Evolutionary conservation across 2,329 filamentous ascomycete species (phyloP), one percentile per base, ranked within the genome.

Genomic region (Fusarium equiseti): DNA sequence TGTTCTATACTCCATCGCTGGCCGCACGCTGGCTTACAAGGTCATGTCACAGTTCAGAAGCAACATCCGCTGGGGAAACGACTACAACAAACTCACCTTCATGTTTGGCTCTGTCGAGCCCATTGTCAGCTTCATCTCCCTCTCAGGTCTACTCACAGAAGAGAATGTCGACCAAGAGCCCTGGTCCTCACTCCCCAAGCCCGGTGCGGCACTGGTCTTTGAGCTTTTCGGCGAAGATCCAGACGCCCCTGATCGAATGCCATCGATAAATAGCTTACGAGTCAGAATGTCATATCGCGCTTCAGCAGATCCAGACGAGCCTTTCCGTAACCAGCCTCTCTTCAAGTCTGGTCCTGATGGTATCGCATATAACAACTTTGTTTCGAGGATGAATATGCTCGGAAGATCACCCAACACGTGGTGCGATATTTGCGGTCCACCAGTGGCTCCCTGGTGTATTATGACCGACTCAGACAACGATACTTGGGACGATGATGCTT

Each of bases 171-270:
- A 86, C 6, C 82, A 76, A 48, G 76, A 63, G 32, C 77, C 69
- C 70, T 79, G 81, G 55, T 76, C 76, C 6, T 68, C 63, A 4
- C 63, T 89, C 16, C 90, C 92, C 0, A 86, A 90, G 70, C 93
- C 94, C 40, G 94, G 93, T 0, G 90, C 90, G 2, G 87, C 88
- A 43, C 91, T 97, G 86, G 83, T 88, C 0, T 94, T 96, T 76
- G 94, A 97, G 81, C 78, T 90, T 20, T 78, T 83, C 35, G 78
- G 79, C 13, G 68, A 78, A 18, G 61, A 78, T 22, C 45, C 68
- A 6, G 57, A 71, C 8, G 59, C 62, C 45, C 63, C 55, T 55
- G 70, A 43, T 68, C 70, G 27, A 26, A 63, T 63, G 62, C 82
- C 83, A 1, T 49, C 68, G 4, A 59, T 71, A 0, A 73, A 80